These are phyloP conservation scores for Coniochaeta ligniaria DNA, from an alignment of 2,329 filamentous ascomycete species.

Conservation along the genomic window DNA sequence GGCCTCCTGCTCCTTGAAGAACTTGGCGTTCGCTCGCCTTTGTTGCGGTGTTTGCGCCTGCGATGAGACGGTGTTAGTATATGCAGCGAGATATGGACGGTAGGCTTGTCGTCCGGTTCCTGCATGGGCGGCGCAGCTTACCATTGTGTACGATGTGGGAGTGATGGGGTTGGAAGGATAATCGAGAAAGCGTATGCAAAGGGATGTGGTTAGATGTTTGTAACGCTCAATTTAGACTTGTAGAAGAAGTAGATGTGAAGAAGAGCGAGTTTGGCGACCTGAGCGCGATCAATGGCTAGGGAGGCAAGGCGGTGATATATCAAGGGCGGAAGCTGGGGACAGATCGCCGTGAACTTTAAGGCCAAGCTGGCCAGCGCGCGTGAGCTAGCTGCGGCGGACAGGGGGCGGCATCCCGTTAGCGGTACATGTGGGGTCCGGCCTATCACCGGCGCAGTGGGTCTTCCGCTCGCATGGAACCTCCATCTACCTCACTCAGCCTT, in stretches of 20 bases:
- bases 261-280: background rate
- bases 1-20: slow-evolving; percentile 63
- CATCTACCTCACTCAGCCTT: background rate
- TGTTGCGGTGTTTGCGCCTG: slow-evolving; percentile 82
- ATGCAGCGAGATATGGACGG: background rate
- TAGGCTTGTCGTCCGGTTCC: background rate
- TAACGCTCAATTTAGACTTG: background rate
- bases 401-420: background rate
- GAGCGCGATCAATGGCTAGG: background rate
- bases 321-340: background rate
- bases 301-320: background rate
- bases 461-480: no score
- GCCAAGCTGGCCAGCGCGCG: background rate
- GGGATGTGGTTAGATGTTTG: background rate
- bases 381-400: background rate
- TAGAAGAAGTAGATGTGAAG: background rate
- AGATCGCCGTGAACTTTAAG: background rate
- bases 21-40: slow-evolving; percentile 73
- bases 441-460: background rate
- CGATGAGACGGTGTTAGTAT: background rate
- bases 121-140: background rate
- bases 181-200: background rate
- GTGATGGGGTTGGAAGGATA: background rate
- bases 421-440: background rate
- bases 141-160: background rate